Base-by-base conservation (phyloP, 345 rosid genomes). In the Citrus mangshanensis region DNA sequence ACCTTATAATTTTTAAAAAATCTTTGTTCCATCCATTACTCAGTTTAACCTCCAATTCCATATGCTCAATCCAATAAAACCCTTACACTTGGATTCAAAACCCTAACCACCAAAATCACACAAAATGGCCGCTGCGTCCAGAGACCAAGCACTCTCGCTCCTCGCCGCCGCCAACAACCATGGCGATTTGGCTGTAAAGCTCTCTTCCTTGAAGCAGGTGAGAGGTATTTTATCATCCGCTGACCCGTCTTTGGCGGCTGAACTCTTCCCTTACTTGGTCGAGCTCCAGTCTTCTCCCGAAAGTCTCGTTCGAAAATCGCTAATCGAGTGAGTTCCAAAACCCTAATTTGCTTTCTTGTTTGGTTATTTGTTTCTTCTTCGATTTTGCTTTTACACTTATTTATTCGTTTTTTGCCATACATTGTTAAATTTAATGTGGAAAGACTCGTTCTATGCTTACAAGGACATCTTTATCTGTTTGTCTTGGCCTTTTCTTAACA, bases 221-320 rank as follows among this genome's bases (percentile, higher is more conserved):
- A 95, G 82, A 73, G 94, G 89, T 81, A 84, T 95, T 37, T 80
- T 95, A 28, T 85, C 87, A 42, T 88, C 98, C 61, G 74, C 87
- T 74, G 93, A 89, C 56, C 86, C 95, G 56, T 83, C 97, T 68
- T 83, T 85, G 22, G 93, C 94, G 46, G 87, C 93, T 64, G 97
- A 93, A 85, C 86, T 93, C 72, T 90, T 93, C 81, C 94, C 97
- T 18, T 91, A 87, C 84, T 82, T 93, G 79, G 89, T 83, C 16
- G 97, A 92, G 78, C 95, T 95, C 77, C 98, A 93, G 74, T 83
- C 82, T 68, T 93, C 98, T 10, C 92, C 91, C 9, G 92, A 95
- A 82, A 59, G 70, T 76, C 93, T 92, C 72, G 97, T 95, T 75
- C 89, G 97, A 51, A 88, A 89, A 83, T 83, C 88, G 74, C 95